Evolutionary conservation across 2,329 filamentous ascomycete species (phyloP), one percentile per base, ranked within the genome.

Genomic region (Botryotinia calthae): DNA sequence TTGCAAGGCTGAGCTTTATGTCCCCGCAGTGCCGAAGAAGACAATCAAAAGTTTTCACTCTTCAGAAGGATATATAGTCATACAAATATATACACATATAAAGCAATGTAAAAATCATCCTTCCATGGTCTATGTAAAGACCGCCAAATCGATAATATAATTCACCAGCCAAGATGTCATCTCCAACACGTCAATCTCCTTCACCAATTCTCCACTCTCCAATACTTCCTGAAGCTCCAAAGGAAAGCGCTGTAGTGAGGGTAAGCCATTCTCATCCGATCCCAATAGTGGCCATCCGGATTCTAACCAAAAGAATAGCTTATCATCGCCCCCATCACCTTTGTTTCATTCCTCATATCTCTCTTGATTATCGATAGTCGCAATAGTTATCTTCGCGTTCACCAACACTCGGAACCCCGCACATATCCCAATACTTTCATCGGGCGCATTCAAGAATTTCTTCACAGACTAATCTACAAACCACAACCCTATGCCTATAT

Each of bases 281-380:
- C 22, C 44, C 37, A 64, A 62, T 22, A 12, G 61, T 40, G 7
- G 18, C 1, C 14, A 46, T 48, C 8, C 1, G 16, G 28, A 25
- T 34, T 58, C 66, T 74, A 64, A 72, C 48, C 16, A 18, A 40
- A 61, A 2, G 0, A 25, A 63, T 34, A 81, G 80, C 72, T 81
- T 14, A 63, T 81, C n/a, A 78, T 81, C 31, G 72, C 79, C 9
- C 79, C 80, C 1, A 67, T 81, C 51, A 77, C 76, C 28, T 81
- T 81, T 73, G 25, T 81, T 65, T 79, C 79, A 58, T 81, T 81
- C 75, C 76, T 81, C 74, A 70, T 81, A 66, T 80, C 79, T 16
- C 79, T 81, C 70, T 77, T 77, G 31, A 75, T 81, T 2, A 75
- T 81, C 73, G 78, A 79, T 65, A 68, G 71, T 1, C 73, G 73